These are phyloP conservation scores for Dryas integrifolia DNA, from an alignment of 331 rosid genomes.

Conservation along the genomic window DNA sequence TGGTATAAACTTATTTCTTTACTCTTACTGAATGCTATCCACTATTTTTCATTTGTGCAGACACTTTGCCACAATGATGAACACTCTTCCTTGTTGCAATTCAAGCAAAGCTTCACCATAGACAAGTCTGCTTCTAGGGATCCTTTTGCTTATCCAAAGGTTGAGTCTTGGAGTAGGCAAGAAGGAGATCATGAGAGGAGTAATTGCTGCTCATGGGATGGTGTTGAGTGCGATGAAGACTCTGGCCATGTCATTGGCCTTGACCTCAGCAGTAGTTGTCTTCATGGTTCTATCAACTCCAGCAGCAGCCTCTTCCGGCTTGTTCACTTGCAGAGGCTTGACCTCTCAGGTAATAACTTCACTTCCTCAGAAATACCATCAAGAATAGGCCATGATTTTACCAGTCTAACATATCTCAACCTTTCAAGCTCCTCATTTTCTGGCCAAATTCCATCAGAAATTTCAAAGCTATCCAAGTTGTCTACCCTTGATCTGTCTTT, in stretches of 20 bases:
- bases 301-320: slow-evolving; percentile 14
- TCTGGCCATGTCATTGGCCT: slow-evolving; percentile 20
- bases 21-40: not conserved
- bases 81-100: slow-evolving; percentile 17
- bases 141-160: slow-evolving; percentile 6
- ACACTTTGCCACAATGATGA: slow-evolving; percentile 4
- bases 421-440: not conserved
- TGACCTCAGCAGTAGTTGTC: slow-evolving; percentile 13
- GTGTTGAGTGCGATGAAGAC: slow-evolving; percentile 12
- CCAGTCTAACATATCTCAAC: slow-evolving; percentile 3
- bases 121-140: not conserved
- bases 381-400: not conserved
- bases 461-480: slow-evolving; percentile 14
- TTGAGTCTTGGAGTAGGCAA: slow-evolving; percentile 7
- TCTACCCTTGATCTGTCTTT: not conserved
- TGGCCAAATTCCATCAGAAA: slow-evolving; percentile 18
- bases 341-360: slow-evolving; percentile 26
- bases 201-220: slow-evolving; percentile 14
- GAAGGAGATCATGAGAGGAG: not conserved
- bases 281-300: slow-evolving; percentile 19
- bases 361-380: slow-evolving; percentile 21
- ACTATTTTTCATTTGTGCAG: not conserved
- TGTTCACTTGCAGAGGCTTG: slow-evolving; percentile 21
- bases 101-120: slow-evolving; percentile 17
- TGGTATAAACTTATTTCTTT: not conserved